Percentiles rank a stretch among this genome's conserved stretches.
phyloP scores from a whole-genome alignment of 805 yeast species.

The Barnettozyma pratensis region DNA sequence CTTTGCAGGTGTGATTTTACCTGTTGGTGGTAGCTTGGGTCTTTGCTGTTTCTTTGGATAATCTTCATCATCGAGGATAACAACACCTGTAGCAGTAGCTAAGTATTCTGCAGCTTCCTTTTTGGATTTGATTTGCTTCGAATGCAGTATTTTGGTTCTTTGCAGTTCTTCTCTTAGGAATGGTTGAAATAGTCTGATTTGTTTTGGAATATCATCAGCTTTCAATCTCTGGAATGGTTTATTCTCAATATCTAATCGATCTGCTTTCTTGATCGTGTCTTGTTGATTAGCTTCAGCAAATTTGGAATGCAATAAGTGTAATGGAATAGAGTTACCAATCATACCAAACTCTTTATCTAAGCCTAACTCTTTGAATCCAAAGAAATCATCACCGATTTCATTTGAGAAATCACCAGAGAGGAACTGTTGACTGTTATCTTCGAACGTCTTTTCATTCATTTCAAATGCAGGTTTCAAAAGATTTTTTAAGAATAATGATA shows the following conservation, averaged over 20 bases:
- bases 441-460: constrained; percentile 70
- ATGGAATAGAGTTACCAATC: constrained; percentile 79
- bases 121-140: constrained; percentile 31
- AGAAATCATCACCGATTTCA: constrained; percentile 95
- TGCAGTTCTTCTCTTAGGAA: constrained; percentile 40
- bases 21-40: constrained; percentile 86
- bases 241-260: constrained; percentile 62
- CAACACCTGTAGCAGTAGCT: constrained; percentile 33
- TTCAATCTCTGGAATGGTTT: constrained; percentile 48
- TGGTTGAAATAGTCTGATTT: constrained; percentile 54
- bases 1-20: constrained; percentile 69
- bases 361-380: constrained; percentile 93
- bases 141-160: constrained; percentile 36
- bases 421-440: constrained; percentile 90
- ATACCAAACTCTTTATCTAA: constrained; percentile 88
- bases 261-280: constrained; percentile 39
- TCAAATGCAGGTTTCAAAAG: constrained; percentile 75
- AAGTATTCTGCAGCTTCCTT: constrained; percentile 27
- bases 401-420: constrained; percentile 91
- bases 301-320: constrained; percentile 78
- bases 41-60: constrained; percentile 69
- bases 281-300: constrained; percentile 54
- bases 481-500: constrained; percentile 71
- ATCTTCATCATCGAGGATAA: constrained; percentile 76
- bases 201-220: constrained; percentile 45